Base-by-base conservation (phyloP, 192 early-diverging fungal genomes). In the Coemansia sp. region DNA sequence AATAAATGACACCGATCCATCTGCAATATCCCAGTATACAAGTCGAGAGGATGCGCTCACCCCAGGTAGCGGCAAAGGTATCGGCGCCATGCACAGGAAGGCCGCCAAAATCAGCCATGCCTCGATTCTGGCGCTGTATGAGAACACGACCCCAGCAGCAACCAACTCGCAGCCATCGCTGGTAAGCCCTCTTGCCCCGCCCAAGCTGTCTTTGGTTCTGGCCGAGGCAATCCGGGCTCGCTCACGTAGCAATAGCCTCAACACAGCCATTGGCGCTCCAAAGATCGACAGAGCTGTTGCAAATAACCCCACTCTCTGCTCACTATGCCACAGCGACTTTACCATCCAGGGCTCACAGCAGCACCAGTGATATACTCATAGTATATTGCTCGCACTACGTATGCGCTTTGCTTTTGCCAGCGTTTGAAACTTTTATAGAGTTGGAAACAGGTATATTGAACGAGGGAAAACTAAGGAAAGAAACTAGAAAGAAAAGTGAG, bases 291-390 rank as follows among this genome's bases (percentile, higher is more conserved):
- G 17, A 20, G 0, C 17, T 1, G 30, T 3, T 1, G 52, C 29
- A 54, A 54, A n/a, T n/a, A n/a, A 45, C 23, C 55, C 69, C 25
- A 79, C 75, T 17, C 59, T 79, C 13, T 79, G 75, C 50, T 65
- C 75, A 42, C 70, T 79, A 10, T 79, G 75, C 52, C 75, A 72
- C 13, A 69, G 75, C 50, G 60, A 63, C 56, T 79, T 79, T 62
- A 59, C 55, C 8, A 47, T 60, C 29, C 64, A 53, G 13, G 70
- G 59, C 31, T 38, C 62, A 36, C 75, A 79, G 37, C 75, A 79
- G 57, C 70, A 73, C 53, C 76, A 79, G 40, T 79, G 75, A 70
- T 79, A 1, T 79, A 70, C 57, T 55, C 75, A 17, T 59, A 55
- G 30, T 79, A 70, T 48, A 68, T 72, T 40, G 61, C n/a, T n/a